phyloP scores from a whole-genome alignment of 2,329 filamentous ascomycete species.

The Helotiales sp. region DNA sequence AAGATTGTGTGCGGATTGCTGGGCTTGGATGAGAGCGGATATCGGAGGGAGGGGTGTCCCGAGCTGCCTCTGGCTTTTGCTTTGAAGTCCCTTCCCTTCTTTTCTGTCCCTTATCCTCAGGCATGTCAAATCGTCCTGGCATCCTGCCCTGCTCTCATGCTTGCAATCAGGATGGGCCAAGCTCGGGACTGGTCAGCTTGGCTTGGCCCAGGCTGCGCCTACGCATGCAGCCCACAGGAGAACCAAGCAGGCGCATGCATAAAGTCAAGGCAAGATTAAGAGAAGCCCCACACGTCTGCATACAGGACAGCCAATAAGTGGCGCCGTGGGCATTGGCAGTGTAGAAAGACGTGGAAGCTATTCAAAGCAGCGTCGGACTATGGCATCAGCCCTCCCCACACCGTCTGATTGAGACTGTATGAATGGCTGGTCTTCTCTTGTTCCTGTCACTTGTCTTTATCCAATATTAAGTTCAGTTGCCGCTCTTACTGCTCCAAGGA shows the following conservation, averaged over 20 bases:
- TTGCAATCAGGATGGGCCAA: not conserved
- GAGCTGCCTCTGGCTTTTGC: not conserved
- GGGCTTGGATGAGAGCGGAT: not conserved
- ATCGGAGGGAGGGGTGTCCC: slow-evolving; percentile 1
- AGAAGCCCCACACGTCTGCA: not conserved
- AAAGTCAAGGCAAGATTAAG: not conserved
- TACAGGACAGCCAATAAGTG: slow-evolving; percentile 13
- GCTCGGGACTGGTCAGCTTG: not conserved
- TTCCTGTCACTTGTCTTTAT: slow-evolving; percentile 11
- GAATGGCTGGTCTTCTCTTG: not conserved
- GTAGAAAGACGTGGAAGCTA: slow-evolving; percentile 8
- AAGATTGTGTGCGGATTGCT: slow-evolving; percentile 26
- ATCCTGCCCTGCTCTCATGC: not conserved
- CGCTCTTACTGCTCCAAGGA: not conserved
- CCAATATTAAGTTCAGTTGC: not conserved
- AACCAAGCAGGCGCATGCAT: not conserved
- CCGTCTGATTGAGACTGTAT: not conserved
- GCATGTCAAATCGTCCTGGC: not conserved
- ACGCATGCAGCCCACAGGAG: slow-evolving; percentile 9
- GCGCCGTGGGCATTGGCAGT: not conserved
- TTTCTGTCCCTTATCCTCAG: not conserved
- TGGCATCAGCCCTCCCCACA: not conserved
- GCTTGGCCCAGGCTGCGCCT: slow-evolving; percentile 4
- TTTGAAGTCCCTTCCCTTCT: not conserved
- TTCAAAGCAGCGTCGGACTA: slow-evolving; percentile 3